Percentiles rank a stretch among this genome's conserved stretches.
Evolutionary conservation across 129 eudicot species (phyloP).

Genomic region (Saussurea involucrata): DNA sequence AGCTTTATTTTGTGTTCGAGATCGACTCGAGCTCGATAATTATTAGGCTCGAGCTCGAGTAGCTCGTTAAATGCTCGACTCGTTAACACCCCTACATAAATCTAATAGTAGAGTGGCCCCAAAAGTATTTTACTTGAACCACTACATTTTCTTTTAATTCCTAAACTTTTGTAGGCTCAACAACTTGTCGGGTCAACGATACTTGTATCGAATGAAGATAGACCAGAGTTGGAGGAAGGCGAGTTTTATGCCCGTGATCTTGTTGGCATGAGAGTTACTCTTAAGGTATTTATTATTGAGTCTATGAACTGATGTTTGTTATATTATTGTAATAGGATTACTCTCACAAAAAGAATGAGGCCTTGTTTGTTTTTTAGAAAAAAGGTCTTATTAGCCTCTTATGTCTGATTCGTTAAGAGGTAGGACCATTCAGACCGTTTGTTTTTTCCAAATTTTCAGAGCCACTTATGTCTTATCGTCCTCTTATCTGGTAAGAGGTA

Average conservation of each 20-base stretch:
- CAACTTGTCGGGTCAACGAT: constrained; percentile 88
- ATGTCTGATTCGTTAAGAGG: no score
- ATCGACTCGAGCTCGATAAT: no score
- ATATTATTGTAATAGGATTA: background rate
- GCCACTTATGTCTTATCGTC: no score
- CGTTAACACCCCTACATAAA: no score
- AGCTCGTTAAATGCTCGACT: no score
- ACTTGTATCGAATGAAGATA: constrained; percentile 68
- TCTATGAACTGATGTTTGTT: constrained; percentile 1
- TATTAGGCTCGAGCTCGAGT: no score
- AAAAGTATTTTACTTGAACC: background rate
- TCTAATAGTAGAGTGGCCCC: background rate
- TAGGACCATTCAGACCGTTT: no score
- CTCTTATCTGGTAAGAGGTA: no score
- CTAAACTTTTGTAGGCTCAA: constrained; percentile 51
- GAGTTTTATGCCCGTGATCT: constrained; percentile 94
- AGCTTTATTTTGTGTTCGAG: no score
- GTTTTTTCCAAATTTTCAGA: no score
- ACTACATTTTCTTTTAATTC: background rate
- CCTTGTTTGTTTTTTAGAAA: no score
- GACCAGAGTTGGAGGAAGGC: constrained; percentile 89
- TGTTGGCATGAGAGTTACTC: constrained; percentile 81
- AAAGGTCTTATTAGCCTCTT: no score
- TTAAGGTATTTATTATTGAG: constrained; percentile 53
- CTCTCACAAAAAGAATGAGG: background rate